Evolutionary conservation across 495 filamentous ascomycete species (phyloP).

Genomic region (Neurospora sp.): DNA sequence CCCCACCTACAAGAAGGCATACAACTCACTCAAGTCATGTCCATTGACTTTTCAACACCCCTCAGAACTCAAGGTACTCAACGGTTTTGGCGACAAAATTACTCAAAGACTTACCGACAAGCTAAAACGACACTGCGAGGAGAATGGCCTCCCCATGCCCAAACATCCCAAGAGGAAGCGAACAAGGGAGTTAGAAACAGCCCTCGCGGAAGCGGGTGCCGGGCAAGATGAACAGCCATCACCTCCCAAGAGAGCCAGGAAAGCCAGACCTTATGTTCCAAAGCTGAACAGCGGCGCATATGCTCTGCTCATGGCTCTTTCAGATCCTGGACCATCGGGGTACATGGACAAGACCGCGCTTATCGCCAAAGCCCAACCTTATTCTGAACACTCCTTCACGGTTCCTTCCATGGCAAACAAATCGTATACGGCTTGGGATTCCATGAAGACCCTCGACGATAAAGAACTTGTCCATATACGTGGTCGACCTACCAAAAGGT

Average conservation of each 20-base stretch:
- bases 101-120: constrained; percentile 62
- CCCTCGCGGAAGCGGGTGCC: constrained; percentile 15
- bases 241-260: constrained; percentile 53
- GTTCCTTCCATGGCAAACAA: constrained; percentile 55
- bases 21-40: constrained; percentile 70
- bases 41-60: constrained; percentile 67
- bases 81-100: constrained; percentile 61
- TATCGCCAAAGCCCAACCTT: constrained; percentile 59
- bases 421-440: constrained; percentile 76
- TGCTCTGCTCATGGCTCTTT: constrained; percentile 59
- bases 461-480: constrained; percentile 69
- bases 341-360: constrained; percentile 55
- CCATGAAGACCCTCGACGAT: constrained; percentile 65
- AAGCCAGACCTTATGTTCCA: constrained; percentile 61
- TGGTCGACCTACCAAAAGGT: constrained; percentile 58
- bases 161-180: constrained; percentile 32
- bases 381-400: constrained; percentile 67
- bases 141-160: constrained; percentile 64
- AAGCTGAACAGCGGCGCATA: constrained; percentile 62
- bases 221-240: constrained; percentile 29
- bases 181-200: constrained; percentile 15
- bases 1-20: constrained; percentile 67
- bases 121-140: constrained; percentile 52
- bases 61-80: constrained; percentile 59
- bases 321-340: constrained; percentile 43